A percentile compares a stretch with the other conserved stretches of the same genome.
These are phyloP conservation scores for Aspergillus melleus DNA, from an alignment of 2,329 filamentous ascomycete species.

Conservation along the genomic window DNA sequence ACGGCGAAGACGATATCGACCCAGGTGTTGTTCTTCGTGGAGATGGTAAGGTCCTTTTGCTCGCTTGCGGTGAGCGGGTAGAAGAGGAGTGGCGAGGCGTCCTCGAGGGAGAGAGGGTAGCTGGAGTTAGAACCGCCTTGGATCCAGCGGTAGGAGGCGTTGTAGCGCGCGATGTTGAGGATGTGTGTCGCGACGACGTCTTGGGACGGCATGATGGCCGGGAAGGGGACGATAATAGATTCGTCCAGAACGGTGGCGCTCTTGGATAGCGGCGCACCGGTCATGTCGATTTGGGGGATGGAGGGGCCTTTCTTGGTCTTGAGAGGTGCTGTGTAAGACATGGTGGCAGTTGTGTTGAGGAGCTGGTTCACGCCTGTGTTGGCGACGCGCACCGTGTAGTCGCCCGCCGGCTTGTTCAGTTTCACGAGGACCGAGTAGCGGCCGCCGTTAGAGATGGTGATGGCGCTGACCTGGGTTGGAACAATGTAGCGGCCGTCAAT, in stretches of 20 bases:
- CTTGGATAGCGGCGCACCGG: conserved; percentile 44
- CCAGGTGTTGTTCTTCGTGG: conserved; percentile 52
- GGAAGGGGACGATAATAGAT: conserved; percentile 47
- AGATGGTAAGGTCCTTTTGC: conserved; percentile 49
- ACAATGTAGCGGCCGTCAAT: conserved; percentile 41
- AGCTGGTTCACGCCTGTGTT: conserved; percentile 54
- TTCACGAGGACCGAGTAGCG: conserved; percentile 40
- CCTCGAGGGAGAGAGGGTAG: conserved; percentile 44
- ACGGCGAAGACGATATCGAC: conserved; percentile 56
- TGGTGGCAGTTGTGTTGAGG: conserved; percentile 51
- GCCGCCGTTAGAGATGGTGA: conserved; percentile 31
- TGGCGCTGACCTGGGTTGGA: conserved; percentile 34
- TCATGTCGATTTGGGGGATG: conserved; percentile 50
- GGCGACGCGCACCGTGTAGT: conserved; percentile 57
- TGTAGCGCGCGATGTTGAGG: conserved; percentile 29
- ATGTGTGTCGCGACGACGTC: conserved; percentile 50
- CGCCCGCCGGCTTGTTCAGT: conserved; percentile 45
- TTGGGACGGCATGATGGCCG: conserved; percentile 43
- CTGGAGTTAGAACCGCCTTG: conserved; percentile 44
- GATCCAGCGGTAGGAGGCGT: conserved; percentile 55
- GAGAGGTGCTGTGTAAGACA: conserved; percentile 42
- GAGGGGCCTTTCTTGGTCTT: conserved; percentile 24
- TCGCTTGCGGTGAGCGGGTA: conserved; percentile 36
- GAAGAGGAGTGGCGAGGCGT: conserved; percentile 49
- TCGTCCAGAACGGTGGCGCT: conserved; percentile 53